These are phyloP conservation scores for Vishniacozyma victoriae DNA, from an alignment of 768 basidiomycete genomes.

Conservation along the genomic window DNA sequence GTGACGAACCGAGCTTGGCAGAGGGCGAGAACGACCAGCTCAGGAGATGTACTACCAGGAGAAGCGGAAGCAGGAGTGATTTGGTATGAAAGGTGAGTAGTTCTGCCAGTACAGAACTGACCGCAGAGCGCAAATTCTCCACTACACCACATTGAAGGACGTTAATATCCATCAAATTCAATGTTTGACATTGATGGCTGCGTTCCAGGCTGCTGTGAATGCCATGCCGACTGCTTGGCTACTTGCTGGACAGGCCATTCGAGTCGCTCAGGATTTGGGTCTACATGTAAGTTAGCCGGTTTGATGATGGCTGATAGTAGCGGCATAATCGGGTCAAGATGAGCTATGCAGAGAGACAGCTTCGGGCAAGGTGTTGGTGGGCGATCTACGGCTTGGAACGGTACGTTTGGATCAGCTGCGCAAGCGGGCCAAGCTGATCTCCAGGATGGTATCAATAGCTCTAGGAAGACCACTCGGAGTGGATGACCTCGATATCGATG, in stretches of 20 bases:
- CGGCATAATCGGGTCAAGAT: slow-evolving; percentile 70
- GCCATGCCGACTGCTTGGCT: slow-evolving; percentile 93
- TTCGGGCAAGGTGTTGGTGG: slow-evolving; percentile 89
- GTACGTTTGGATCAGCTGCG: slow-evolving; percentile 1
- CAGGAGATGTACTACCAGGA: slow-evolving; percentile 54
- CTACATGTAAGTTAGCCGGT: slow-evolving; percentile 63
- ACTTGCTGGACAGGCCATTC: slow-evolving; percentile 80
- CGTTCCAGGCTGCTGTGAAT: slow-evolving; percentile 86
- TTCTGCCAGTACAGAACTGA: background rate
- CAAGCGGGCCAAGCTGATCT: background rate
- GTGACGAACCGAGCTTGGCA: slow-evolving; percentile 41
- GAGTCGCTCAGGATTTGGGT: slow-evolving; percentile 78
- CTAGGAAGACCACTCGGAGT: slow-evolving; percentile 81
- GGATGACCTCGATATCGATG: slow-evolving; percentile 85
- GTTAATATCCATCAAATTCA: slow-evolving; percentile 83
- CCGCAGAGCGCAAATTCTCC: slow-evolving; percentile 74
- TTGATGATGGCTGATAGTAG: slow-evolving; percentile 53
- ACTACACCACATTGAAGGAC: slow-evolving; percentile 84
- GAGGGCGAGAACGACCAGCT: slow-evolving; percentile 55
- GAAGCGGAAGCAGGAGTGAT: slow-evolving; percentile 40
- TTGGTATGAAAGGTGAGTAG: slow-evolving; percentile 37
- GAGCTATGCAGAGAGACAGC: slow-evolving; percentile 75
- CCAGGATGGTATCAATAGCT: slow-evolving; percentile 85
- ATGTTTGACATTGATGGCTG: slow-evolving; percentile 76
- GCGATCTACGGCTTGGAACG: slow-evolving; percentile 71